Conservation (phyloP, 1,284 basidiomycete genomes). For the Boletellus deceptivus region DNA sequence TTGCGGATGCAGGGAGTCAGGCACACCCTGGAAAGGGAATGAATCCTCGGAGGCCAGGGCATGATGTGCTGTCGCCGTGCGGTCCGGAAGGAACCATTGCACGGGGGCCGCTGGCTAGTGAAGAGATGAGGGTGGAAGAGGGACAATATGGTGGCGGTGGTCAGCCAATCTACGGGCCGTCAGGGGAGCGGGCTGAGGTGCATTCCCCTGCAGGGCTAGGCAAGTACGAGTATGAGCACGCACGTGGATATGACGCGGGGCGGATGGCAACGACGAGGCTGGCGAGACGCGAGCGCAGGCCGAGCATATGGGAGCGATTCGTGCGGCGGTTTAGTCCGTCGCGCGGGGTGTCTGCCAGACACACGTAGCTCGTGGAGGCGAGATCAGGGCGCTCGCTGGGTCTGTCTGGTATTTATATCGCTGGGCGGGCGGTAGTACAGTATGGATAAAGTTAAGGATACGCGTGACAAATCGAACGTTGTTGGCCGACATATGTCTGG, state of each 20-base stretch:
- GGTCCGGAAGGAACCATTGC: neutral
- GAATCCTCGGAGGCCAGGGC: conserved; percentile 22
- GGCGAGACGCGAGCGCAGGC: conserved; percentile 17
- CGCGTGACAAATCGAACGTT: neutral
- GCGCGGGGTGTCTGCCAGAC: conserved; percentile 18
- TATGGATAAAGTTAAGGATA: neutral
- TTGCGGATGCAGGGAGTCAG: conserved; percentile 26
- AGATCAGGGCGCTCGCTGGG: neutral
- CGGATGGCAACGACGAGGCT: conserved; percentile 1
- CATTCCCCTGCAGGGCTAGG: neutral
- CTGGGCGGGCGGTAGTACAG: neutral
- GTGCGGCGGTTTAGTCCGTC: conserved; percentile 26
- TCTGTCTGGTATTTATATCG: neutral
- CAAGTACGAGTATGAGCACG: conserved; percentile 11
- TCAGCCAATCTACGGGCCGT: neutral
- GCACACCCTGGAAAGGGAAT: conserved; percentile 15
- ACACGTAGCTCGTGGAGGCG: conserved; percentile 13
- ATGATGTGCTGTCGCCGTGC: conserved; percentile 12
- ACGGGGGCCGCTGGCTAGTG: conserved; percentile 10
- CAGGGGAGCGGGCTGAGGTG: conserved; percentile 10
- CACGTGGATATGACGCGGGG: neutral
- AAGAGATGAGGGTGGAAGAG: conserved; percentile 13
- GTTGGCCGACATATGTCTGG: no score
- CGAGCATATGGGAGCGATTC: conserved; percentile 26
- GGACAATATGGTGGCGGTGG: conserved; percentile 4